Percentiles rank a stretch among this genome's conserved stretches.
phyloP scores from a whole-genome alignment of 345 rosid genomes.

The Passiflora organensis region DNA sequence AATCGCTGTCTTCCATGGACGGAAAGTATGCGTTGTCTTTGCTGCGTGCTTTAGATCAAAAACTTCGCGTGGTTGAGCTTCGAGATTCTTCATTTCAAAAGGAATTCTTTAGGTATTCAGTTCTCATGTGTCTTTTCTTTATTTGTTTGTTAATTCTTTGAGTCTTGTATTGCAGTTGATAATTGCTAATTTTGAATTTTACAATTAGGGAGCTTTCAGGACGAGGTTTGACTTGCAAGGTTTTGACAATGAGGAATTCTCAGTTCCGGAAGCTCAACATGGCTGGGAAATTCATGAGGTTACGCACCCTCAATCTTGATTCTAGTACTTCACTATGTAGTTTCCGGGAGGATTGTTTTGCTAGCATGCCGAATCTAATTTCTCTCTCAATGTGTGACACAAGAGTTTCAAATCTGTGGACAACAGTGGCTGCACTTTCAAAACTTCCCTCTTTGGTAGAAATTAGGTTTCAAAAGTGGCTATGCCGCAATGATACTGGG shows the following conservation, averaged over 20 bases:
- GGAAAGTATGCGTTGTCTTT: conserved; percentile 60
- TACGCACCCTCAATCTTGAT: conserved; percentile 74
- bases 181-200: conserved; percentile 17
- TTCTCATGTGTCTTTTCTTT: conserved; percentile 6
- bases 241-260: conserved; percentile 59
- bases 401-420: conserved; percentile 78
- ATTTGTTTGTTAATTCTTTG: not conserved
- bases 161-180: not conserved
- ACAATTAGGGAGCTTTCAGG: conserved; percentile 56
- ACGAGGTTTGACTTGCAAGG: conserved; percentile 67
- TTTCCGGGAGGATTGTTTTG: conserved; percentile 76
- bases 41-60: conserved; percentile 46
- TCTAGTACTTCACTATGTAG: conserved; percentile 50
- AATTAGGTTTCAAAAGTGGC: conserved; percentile 72
- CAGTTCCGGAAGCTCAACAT: conserved; percentile 69
- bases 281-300: conserved; percentile 56
- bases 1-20: conserved; percentile 45
- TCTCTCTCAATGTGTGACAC: conserved; percentile 84
- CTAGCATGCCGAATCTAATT: conserved; percentile 72
- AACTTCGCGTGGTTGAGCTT: conserved; percentile 62
- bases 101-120: conserved; percentile 58
- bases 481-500: conserved; percentile 49
- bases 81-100: conserved; percentile 52
- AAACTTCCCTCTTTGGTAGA: conserved; percentile 63
- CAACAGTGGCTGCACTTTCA: conserved; percentile 65